Evolutionary conservation across 352 stramenopile species (phyloP).

Genomic region (Pythium phragmitis): DNA sequence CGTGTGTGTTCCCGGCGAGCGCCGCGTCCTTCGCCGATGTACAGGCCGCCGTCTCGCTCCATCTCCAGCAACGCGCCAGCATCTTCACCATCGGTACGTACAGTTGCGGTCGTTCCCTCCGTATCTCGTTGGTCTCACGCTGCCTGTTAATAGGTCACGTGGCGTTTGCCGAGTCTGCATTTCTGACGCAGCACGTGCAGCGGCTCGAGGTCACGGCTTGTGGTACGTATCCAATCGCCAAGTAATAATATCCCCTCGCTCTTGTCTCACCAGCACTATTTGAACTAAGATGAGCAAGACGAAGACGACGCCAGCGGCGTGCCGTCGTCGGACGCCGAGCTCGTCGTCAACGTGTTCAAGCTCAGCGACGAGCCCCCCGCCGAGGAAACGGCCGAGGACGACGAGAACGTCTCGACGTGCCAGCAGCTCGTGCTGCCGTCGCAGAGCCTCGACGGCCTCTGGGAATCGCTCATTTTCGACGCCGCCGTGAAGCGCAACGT

Average conservation of each 20-base stretch:
- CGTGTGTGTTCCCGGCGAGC: constrained; percentile 51
- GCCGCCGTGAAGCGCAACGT: constrained; percentile 72
- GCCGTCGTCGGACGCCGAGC: constrained; percentile 34
- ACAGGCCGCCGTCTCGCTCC: constrained; percentile 24
- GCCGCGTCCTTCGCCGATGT: constrained; percentile 40
- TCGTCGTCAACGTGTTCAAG: constrained; percentile 74
- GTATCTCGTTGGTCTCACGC: not conserved
- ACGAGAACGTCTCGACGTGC: constrained; percentile 80
- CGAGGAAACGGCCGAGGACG: constrained; percentile 77
- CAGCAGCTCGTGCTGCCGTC: constrained; percentile 77
- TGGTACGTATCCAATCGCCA: constrained; percentile 2
- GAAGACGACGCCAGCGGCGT: constrained; percentile 10
- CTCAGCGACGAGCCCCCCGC: constrained; percentile 60
- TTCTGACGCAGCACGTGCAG: constrained; percentile 18
- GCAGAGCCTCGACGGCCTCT: constrained; percentile 63
- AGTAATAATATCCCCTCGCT: not conserved
- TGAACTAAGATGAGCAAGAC: not conserved
- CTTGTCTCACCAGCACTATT: not conserved
- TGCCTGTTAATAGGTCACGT: constrained; percentile 5
- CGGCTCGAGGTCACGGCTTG: constrained; percentile 18
- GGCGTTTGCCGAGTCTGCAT: constrained; percentile 3
- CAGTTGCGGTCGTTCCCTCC: not conserved
- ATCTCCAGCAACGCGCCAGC: constrained; percentile 20
- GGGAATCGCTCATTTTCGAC: constrained; percentile 88
- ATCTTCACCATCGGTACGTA: constrained; percentile 33